phyloP scores from a whole-genome alignment of 129 eudicot species.

The Flaveria bidentis region DNA sequence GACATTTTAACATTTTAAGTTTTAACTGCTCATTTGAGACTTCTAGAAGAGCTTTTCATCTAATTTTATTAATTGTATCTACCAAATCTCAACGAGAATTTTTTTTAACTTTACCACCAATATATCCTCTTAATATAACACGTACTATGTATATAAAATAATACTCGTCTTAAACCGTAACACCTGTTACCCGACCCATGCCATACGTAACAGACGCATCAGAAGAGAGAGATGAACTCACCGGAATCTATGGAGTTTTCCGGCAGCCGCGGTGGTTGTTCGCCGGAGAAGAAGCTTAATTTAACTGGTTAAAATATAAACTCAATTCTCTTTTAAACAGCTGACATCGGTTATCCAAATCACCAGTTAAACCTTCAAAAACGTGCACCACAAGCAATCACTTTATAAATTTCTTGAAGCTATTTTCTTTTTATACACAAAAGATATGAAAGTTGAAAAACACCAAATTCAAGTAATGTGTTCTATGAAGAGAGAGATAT shows the following conservation, averaged over 20 bases:
- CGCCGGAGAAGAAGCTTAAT: constrained; percentile 25
- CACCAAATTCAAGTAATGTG: constrained; percentile 22
- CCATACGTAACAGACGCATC: background rate
- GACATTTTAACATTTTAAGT: no score
- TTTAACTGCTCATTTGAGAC: no score
- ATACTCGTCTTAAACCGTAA: no score
- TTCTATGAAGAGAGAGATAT: background rate
- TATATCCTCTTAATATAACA: no score
- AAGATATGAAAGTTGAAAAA: background rate
- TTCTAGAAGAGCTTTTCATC: no score
- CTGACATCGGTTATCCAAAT: constrained; percentile 5
- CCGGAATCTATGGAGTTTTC: constrained; percentile 18
- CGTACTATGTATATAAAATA: no score
- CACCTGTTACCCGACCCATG: no score
- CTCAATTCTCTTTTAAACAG: constrained; percentile 2
- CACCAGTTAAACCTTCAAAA: background rate
- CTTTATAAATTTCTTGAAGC: constrained; percentile 19
- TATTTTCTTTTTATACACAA: constrained; percentile 10
- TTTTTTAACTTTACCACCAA: no score
- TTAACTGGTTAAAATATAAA: background rate
- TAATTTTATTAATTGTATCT: no score
- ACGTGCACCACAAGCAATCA: constrained; percentile 10
- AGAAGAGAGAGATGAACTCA: constrained; percentile 22
- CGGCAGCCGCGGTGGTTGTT: constrained; percentile 20
- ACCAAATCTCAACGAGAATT: no score